Conservation (phyloP, 2,329 filamentous ascomycete genomes). For the Aureobasidium vineae region DNA sequence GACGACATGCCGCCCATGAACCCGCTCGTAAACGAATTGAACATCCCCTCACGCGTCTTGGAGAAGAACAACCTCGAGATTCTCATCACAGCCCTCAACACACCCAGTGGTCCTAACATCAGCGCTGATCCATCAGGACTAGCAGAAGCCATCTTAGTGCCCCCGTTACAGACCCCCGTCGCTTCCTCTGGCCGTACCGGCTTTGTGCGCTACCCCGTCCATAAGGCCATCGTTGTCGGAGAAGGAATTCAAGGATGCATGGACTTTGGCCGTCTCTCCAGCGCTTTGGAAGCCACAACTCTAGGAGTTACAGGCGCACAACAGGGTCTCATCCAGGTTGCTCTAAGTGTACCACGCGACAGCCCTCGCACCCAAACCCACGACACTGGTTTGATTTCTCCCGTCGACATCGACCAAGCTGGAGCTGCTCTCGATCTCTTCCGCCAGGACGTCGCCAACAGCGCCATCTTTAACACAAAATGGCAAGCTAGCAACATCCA, state of each 20-base stretch:
- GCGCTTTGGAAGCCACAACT: conserved; percentile 31
- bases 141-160: conserved; percentile 70
- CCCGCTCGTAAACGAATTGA: conserved; percentile 59
- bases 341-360: conserved; percentile 55
- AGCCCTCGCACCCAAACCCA: conserved; percentile 21
- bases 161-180: conserved; percentile 65
- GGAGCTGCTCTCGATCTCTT: conserved; percentile 57
- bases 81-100: conserved; percentile 53
- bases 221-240: conserved; percentile 72
- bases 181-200: conserved; percentile 64
- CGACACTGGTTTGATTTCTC: conserved; percentile 37
- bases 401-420: conserved; percentile 64
- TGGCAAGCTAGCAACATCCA: conserved; percentile 39
- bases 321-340: conserved; percentile 52
- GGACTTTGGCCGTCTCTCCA: conserved; percentile 46
- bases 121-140: conserved; percentile 41
- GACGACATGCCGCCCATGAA: conserved; percentile 47
- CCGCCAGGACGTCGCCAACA: conserved; percentile 37
- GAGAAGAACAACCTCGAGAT: conserved; percentile 65
- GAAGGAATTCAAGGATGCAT: conserved; percentile 69
- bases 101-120: conserved; percentile 42
- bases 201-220: conserved; percentile 75
- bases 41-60: conserved; percentile 62
- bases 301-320: conserved; percentile 35
- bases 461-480: conserved; percentile 37